A percentile compares a stretch with the other conserved stretches of the same genome.
Conservation (phyloP, 2,329 filamentous ascomycete species). For the Capronia epimyces region DNA sequence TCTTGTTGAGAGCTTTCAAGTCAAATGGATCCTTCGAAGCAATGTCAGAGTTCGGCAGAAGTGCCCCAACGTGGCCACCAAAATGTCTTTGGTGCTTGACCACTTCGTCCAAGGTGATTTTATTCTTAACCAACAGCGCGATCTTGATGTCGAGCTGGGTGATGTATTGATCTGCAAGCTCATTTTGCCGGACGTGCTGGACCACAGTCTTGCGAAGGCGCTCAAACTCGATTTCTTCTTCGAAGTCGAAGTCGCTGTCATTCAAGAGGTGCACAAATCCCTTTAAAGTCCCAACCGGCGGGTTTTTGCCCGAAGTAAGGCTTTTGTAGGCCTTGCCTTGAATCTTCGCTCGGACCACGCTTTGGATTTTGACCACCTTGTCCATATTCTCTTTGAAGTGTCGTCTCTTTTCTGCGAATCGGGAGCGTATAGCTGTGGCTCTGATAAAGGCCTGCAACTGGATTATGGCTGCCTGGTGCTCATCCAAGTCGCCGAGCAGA, state of each 20-base stretch:
- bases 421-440: conserved; percentile 65
- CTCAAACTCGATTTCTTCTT: conserved; percentile 97
- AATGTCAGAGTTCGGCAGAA: conserved; percentile 84
- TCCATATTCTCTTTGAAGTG: conserved; percentile 97
- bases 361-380: conserved; percentile 97
- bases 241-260: conserved; percentile 97
- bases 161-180: conserved; percentile 95
- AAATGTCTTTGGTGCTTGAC: conserved; percentile 96
- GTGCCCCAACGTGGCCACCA: conserved; percentile 76
- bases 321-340: conserved; percentile 98
- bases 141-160: conserved; percentile 99
- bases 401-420: conserved; percentile 76
- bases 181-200: conserved; percentile 93
- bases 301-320: conserved; percentile 91
- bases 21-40: conserved; percentile 89
- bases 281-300: conserved; percentile 92
- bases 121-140: conserved; percentile 96
- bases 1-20: conserved; percentile 94
- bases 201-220: conserved; percentile 91
- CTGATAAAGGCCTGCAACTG: conserved; percentile 70
- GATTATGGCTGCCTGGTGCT: conserved; percentile 70
- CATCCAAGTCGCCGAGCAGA: conserved; percentile 70
- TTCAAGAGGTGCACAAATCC: conserved; percentile 97
- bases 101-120: conserved; percentile 96
- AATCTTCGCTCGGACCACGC: conserved; percentile 87